A percentile compares a stretch with the other conserved stretches of the same genome.
Conservation (phyloP, 805 yeast genomes). For the Starmerella asiatica region DNA sequence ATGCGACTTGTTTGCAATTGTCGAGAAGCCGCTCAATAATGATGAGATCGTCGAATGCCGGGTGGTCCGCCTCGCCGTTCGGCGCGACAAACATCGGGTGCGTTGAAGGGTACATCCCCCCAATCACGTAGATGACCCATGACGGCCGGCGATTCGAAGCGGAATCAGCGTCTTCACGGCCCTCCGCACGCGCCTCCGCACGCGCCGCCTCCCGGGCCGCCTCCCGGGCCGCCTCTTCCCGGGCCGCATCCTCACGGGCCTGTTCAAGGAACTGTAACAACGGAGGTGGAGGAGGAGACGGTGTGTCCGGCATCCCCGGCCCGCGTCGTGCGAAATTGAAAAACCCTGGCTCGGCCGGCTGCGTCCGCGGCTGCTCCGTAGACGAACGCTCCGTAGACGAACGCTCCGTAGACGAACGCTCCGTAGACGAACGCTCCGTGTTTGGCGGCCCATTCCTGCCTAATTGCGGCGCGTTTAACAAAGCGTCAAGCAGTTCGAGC, state of each 20-base stretch:
- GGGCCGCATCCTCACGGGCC: too few species aligned
- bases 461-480: too few species aligned
- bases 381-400: too few species aligned
- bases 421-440: too few species aligned
- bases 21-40: slow-evolving; percentile 38
- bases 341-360: too few species aligned
- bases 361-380: too few species aligned
- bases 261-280: too few species aligned
- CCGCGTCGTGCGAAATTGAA: too few species aligned
- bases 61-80: slow-evolving; percentile 37
- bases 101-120: slow-evolving; percentile 38
- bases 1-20: slow-evolving; percentile 34
- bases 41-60: slow-evolving; percentile 39
- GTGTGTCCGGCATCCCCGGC: too few species aligned
- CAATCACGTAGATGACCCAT: slow-evolving; percentile 53
- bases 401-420: too few species aligned
- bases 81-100: slow-evolving; percentile 37
- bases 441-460: too few species aligned
- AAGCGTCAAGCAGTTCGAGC: background rate
- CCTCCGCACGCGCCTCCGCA: background rate
- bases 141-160: slow-evolving; percentile 5
- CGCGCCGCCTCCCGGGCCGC: background rate
- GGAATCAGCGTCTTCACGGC: background rate
- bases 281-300: background rate
- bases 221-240: background rate